These are phyloP conservation scores for Yamadazyma friedrichii DNA, from an alignment of 1,139 yeast genomes.

Conservation along the genomic window DNA sequence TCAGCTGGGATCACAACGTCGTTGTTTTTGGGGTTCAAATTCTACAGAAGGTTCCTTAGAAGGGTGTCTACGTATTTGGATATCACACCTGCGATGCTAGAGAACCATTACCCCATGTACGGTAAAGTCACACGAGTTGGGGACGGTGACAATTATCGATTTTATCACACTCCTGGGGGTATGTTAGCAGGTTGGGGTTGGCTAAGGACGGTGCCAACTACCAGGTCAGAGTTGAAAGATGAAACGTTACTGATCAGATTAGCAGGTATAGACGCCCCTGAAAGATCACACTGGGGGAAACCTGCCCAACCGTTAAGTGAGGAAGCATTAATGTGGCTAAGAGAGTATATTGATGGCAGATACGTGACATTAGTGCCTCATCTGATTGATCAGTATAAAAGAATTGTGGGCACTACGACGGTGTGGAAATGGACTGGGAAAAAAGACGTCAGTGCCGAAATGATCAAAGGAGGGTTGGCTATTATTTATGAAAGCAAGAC, in stretches of 20 bases:
- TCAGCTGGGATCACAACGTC: constrained; percentile 39
- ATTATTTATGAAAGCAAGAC: constrained; percentile 80
- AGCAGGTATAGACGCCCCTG: constrained; percentile 99
- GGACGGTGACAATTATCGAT: constrained; percentile 93
- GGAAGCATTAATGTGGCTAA: constrained; percentile 80
- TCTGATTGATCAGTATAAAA: constrained; percentile 80
- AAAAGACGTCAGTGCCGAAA: constrained; percentile 81
- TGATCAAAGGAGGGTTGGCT: constrained; percentile 81
- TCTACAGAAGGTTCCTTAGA: constrained; percentile 35
- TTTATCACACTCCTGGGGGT: constrained; percentile 95
- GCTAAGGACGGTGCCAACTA: constrained; percentile 54
- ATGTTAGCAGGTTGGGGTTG: constrained; percentile 89
- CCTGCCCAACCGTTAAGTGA: constrained; percentile 88
- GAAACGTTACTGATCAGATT: constrained; percentile 67
- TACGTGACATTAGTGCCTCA: constrained; percentile 74
- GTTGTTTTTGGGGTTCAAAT: constrained; percentile 27
- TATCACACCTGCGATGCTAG: constrained; percentile 38
- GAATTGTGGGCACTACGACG: constrained; percentile 81
- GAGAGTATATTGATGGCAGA: constrained; percentile 59
- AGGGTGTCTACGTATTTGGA: constrained; percentile 38
- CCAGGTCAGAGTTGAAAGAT: constrained; percentile 49
- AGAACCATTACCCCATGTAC: constrained; percentile 38
- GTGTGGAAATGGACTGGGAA: constrained; percentile 74
- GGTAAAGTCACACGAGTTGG: constrained; percentile 93
- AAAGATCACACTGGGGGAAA: constrained; percentile 89